A percentile compares a stretch with the other conserved stretches of the same genome.
Conservation (phyloP, 495 filamentous ascomycete species). For the Penicillium paxilli region DNA sequence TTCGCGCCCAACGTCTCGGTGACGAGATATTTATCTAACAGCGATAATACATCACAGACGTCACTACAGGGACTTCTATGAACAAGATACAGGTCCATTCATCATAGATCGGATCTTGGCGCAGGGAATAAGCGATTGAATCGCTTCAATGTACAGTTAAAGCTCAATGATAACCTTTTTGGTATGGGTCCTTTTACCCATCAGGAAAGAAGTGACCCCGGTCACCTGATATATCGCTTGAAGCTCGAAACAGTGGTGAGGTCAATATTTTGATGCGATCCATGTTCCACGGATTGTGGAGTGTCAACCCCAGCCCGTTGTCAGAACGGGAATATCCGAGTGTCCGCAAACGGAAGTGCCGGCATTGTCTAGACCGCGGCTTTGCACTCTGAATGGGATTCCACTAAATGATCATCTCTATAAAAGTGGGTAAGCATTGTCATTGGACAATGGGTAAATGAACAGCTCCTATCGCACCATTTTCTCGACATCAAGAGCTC, state of each 20-base stretch:
- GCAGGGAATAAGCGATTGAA: background rate
- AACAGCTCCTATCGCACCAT: background rate
- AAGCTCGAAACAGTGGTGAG: slow-evolving; percentile 7
- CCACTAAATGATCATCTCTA: background rate
- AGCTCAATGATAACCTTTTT: background rate
- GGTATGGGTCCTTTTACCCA: background rate
- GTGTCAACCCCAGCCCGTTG: background rate
- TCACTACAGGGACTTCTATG: slow-evolving; percentile 7
- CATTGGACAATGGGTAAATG: background rate
- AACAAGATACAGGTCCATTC: slow-evolving; percentile 1
- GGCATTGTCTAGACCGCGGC: slow-evolving; percentile 3
- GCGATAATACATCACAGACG: slow-evolving; percentile 9
- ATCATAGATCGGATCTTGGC: slow-evolving; percentile 16
- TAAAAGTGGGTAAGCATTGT: background rate
- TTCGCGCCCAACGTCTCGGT: background rate
- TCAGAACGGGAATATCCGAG: slow-evolving; percentile 3
- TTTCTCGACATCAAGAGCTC: background rate
- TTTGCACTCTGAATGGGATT: slow-evolving; percentile 3
- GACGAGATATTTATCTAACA: slow-evolving; percentile 7
- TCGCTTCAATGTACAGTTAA: background rate
- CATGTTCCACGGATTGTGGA: slow-evolving; percentile 3
- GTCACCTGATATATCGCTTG: background rate
- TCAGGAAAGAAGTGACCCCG: background rate
- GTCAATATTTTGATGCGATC: slow-evolving; percentile 9
- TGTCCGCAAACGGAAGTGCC: slow-evolving; percentile 10